Conservation (phyloP, 2,329 filamentous ascomycete genomes). For the Arthrobotrys entomopaga region DNA sequence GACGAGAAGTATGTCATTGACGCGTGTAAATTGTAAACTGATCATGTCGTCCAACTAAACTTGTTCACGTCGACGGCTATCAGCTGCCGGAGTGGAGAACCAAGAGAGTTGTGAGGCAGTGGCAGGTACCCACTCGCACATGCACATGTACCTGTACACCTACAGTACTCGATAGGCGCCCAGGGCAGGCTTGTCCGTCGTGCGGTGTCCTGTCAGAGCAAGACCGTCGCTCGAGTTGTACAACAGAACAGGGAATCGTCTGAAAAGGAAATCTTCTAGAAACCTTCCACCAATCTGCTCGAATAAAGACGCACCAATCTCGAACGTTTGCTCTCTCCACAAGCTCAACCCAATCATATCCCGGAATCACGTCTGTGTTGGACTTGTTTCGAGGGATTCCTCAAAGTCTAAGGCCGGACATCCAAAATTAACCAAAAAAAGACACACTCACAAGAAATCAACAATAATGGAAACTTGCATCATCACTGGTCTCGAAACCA, state of each 20-base stretch:
- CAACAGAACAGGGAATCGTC: slow-evolving; percentile 28
- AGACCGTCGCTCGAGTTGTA: slow-evolving; percentile 40
- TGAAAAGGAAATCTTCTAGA: slow-evolving; percentile 47
- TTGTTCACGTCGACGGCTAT: slow-evolving; percentile 7
- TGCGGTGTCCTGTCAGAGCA: slow-evolving; percentile 31
- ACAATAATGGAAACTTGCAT: neutral
- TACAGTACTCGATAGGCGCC: slow-evolving; percentile 10
- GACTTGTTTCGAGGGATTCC: neutral
- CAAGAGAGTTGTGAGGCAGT: neutral
- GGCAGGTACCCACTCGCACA: slow-evolving; percentile 7
- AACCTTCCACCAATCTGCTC: slow-evolving; percentile 34
- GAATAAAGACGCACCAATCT: slow-evolving; percentile 6
- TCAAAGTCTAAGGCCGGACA: neutral
- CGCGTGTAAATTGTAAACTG: slow-evolving; percentile 4
- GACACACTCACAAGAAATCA: neutral
- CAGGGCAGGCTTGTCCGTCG: slow-evolving; percentile 37
- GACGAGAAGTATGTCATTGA: neutral
- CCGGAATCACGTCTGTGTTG: slow-evolving; percentile 18
- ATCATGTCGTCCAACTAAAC: neutral
- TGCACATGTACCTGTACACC: slow-evolving; percentile 14
- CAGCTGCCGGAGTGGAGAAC: slow-evolving; percentile 10
- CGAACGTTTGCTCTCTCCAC: slow-evolving; percentile 34
- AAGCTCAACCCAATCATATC: slow-evolving; percentile 5
- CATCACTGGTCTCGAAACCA: too few relatives aligned
- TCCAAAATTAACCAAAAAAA: neutral